These are phyloP conservation scores for Aspergillus candidus DNA, from an alignment of 2,329 filamentous ascomycete species.

Conservation along the genomic window DNA sequence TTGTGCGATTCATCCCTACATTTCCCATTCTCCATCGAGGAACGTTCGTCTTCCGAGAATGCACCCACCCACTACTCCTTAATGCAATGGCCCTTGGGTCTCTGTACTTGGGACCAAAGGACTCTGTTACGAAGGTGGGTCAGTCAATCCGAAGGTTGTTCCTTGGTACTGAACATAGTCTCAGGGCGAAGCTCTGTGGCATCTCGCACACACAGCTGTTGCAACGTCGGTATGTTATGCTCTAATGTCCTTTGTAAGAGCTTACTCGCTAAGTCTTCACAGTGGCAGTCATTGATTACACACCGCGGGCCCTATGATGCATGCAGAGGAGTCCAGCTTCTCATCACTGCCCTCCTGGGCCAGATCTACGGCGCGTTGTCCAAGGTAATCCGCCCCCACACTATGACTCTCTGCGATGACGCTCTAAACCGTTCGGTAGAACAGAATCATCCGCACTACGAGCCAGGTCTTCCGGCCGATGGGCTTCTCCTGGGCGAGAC, in stretches of 20 bases:
- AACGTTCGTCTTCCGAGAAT: slow-evolving; percentile 42
- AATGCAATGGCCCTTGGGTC: slow-evolving; percentile 45
- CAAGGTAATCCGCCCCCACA: slow-evolving; percentile 20
- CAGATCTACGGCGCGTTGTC: slow-evolving; percentile 42
- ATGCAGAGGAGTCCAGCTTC: slow-evolving; percentile 41
- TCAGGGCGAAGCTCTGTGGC: slow-evolving; percentile 41
- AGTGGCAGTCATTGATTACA: slow-evolving; percentile 42
- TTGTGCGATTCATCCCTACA: slow-evolving; percentile 41
- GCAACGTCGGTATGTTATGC: slow-evolving; percentile 33
- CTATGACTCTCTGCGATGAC: not conserved
- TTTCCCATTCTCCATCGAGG: slow-evolving; percentile 42
- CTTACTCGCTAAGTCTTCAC: slow-evolving; percentile 3
- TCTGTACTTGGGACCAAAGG: slow-evolving; percentile 40
- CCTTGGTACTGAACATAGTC: not conserved
- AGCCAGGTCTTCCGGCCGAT: slow-evolving; percentile 42
- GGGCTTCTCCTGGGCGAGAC: slow-evolving; percentile 42
- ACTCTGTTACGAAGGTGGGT: slow-evolving; percentile 35
- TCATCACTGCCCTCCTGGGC: slow-evolving; percentile 39
- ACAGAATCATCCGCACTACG: slow-evolving; percentile 38
- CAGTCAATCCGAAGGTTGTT: not conserved
- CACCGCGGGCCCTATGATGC: slow-evolving; percentile 39
- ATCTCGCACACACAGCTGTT: slow-evolving; percentile 40
- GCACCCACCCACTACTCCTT: slow-evolving; percentile 38
- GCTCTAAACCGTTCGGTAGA: slow-evolving; percentile 18
- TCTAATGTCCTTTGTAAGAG: not conserved